Percentiles rank a stretch among this genome's conserved stretches.
These are phyloP conservation scores for Leersia perrieri DNA, from an alignment of 176 grass and related monocot genomes.

Conservation along the genomic window DNA sequence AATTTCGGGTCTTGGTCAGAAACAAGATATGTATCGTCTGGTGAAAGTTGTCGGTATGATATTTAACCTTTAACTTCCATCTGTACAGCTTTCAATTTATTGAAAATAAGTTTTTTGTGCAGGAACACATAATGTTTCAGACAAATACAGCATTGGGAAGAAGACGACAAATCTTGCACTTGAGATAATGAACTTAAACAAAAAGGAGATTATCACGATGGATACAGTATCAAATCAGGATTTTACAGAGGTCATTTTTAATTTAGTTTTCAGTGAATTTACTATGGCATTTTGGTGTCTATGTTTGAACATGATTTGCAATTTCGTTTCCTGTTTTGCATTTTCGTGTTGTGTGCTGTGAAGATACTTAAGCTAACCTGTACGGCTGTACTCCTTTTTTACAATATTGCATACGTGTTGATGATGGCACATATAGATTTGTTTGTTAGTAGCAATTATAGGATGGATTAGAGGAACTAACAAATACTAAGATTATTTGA, in stretches of 20 bases:
- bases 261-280: not conserved
- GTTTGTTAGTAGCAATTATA: not conserved
- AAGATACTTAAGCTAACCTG: constrained; percentile 6
- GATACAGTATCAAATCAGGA: constrained; percentile 99
- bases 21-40: constrained; percentile 92
- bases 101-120: not conserved
- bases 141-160: constrained; percentile 89
- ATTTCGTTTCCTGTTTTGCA: not conserved
- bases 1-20: constrained; percentile 76
- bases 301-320: constrained; percentile 12
- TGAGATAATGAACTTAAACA: constrained; percentile 90
- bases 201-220: constrained; percentile 75
- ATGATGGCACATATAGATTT: not conserved
- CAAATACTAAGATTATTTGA: not conserved
- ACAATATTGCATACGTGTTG: not conserved
- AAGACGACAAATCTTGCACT: constrained; percentile 81
- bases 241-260: constrained; percentile 76
- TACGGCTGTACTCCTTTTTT: constrained; percentile 10
- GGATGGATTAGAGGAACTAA: not conserved
- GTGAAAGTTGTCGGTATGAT: constrained; percentile 94
- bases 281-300: not conserved
- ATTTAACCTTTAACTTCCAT: constrained; percentile 13
- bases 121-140: constrained; percentile 69
- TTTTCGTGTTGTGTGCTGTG: not conserved
- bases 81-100: constrained; percentile 12